These are phyloP conservation scores for Poteriospumella lacustris DNA, from an alignment of 108 stramenopile species.

Conservation along the genomic window DNA sequence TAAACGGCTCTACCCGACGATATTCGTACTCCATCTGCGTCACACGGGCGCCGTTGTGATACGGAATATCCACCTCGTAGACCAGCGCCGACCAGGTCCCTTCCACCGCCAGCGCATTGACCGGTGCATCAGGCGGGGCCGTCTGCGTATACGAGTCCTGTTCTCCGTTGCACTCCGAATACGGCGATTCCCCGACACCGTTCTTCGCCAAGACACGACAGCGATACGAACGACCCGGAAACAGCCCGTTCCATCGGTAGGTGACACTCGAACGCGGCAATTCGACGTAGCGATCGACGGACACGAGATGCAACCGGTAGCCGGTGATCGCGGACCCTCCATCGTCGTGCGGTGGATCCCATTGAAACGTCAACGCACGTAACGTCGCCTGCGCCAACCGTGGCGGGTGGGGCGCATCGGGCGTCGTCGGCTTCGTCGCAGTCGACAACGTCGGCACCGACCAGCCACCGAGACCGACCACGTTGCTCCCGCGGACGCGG, in stretches of 20 bases:
- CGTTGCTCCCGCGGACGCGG: not conserved
- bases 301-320: not conserved
- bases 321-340: not conserved
- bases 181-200: not conserved
- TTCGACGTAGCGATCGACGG: not conserved
- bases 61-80: not conserved
- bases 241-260: constrained; percentile 9
- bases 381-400: not conserved
- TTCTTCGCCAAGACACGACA: not conserved
- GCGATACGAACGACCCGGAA: constrained; percentile 2
- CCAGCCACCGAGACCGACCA: not conserved
- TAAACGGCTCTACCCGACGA: not conserved
- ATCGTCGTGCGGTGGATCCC: constrained; percentile 5
- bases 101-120: not conserved
- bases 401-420: not conserved
- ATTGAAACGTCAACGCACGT: not conserved
- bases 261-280: not conserved
- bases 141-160: constrained; percentile 4
- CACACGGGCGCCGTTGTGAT: not conserved
- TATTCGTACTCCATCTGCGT: not conserved
- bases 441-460: not conserved
- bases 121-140: constrained; percentile 16
- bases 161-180: not conserved
- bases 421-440: not conserved
- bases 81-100: not conserved